Evolutionary conservation across 2,329 filamentous ascomycete genomes (phyloP).

Genomic region (Phyllosticta citrichinensis): DNA sequence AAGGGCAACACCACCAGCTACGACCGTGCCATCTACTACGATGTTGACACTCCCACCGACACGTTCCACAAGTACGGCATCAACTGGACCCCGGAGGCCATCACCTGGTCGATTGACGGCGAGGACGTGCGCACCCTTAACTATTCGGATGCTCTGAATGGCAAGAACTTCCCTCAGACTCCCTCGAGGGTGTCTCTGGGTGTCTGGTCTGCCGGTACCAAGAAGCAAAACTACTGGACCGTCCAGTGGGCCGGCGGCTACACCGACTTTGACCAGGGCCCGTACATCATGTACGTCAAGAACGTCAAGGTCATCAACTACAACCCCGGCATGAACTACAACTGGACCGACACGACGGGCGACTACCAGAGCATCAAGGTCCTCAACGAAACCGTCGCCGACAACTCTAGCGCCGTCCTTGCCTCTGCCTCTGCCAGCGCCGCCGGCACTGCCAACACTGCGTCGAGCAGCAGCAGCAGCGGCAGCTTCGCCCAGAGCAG

Average conservation of each 20-base stretch:
- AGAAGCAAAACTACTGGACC: constrained; percentile 38
- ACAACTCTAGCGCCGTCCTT: constrained; percentile 1
- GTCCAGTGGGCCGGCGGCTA: constrained; percentile 58
- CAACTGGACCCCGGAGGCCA: constrained; percentile 56
- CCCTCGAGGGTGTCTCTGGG: constrained; percentile 51
- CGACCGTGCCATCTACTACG: constrained; percentile 56
- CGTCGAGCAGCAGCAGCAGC: not conserved
- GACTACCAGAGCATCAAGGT: constrained; percentile 40
- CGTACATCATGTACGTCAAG: constrained; percentile 44
- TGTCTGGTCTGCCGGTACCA: constrained; percentile 38
- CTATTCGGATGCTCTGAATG: constrained; percentile 46
- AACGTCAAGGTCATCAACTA: constrained; percentile 43
- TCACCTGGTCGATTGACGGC: constrained; percentile 64
- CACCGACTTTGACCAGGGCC: constrained; percentile 36
- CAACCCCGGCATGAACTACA: constrained; percentile 41
- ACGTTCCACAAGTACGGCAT: constrained; percentile 60
- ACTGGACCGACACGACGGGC: constrained; percentile 40
- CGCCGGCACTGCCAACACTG: not conserved
- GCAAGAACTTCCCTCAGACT: constrained; percentile 62
- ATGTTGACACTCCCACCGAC: constrained; percentile 46
- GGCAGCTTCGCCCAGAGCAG: constrained; percentile 2
- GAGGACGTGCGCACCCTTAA: constrained; percentile 53
- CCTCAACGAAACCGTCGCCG: constrained; percentile 13
- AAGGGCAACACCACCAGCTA: constrained; percentile 63
- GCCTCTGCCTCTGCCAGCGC: not conserved